Percentiles rank a stretch among this genome's conserved stretches.
Evolutionary conservation across 495 filamentous ascomycete genomes (phyloP).

Genomic region (Hypoxylon rickii): DNA sequence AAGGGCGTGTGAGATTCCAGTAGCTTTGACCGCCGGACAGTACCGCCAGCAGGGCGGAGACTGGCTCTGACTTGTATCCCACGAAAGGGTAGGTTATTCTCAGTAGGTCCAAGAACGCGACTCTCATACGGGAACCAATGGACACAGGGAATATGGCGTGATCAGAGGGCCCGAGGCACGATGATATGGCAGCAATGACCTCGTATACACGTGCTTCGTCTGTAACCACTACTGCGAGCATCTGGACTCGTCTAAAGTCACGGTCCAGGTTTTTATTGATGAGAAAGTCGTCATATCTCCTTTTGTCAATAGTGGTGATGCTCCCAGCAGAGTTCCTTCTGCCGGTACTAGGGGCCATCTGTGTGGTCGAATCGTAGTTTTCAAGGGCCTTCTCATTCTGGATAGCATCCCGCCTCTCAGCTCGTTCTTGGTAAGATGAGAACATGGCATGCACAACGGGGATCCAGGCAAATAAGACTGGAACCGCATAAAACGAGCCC

Average conservation of each 20-base stretch:
- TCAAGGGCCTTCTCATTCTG: slow-evolving; percentile 66
- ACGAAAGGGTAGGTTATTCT: slow-evolving; percentile 58
- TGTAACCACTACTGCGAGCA: slow-evolving; percentile 55
- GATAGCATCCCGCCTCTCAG: slow-evolving; percentile 63
- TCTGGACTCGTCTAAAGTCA: slow-evolving; percentile 43
- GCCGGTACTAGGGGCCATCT: slow-evolving; percentile 38
- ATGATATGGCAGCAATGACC: slow-evolving; percentile 61
- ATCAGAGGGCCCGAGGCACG: slow-evolving; percentile 49
- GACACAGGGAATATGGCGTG: slow-evolving; percentile 50
- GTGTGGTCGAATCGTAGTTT: slow-evolving; percentile 50
- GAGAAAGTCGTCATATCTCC: slow-evolving; percentile 53
- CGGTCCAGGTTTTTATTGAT: slow-evolving; percentile 45
- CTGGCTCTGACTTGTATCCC: slow-evolving; percentile 68
- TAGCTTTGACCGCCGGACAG: slow-evolving; percentile 60
- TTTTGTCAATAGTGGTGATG: slow-evolving; percentile 54
- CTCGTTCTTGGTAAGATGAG: slow-evolving; percentile 60
- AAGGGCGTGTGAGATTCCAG: slow-evolving; percentile 53
- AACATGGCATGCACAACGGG: slow-evolving; percentile 71
- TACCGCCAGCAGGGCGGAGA: slow-evolving; percentile 64
- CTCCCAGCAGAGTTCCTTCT: slow-evolving; percentile 56
- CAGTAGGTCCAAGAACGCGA: slow-evolving; percentile 67
- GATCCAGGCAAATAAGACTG: slow-evolving; percentile 76
- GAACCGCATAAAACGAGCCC: slow-evolving; percentile 55
- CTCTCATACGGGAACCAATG: slow-evolving; percentile 58
- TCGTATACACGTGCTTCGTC: slow-evolving; percentile 63